These are phyloP conservation scores for Neurospora sp. DNA, from an alignment of 2,329 filamentous ascomycete genomes.

Conservation along the genomic window DNA sequence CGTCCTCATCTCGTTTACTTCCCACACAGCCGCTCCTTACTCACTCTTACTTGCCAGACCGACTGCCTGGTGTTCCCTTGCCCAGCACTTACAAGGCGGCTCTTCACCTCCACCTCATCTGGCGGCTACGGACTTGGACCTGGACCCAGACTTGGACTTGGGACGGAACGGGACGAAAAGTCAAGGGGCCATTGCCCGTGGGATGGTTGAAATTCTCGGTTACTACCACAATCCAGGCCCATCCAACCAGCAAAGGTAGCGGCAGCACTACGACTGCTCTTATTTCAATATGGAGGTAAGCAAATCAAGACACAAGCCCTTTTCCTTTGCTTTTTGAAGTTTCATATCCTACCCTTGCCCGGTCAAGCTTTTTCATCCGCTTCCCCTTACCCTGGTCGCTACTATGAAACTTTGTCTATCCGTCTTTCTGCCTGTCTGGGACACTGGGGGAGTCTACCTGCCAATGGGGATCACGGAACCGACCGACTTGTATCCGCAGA, in stretches of 20 bases:
- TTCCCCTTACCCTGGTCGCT: not conserved
- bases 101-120: not conserved
- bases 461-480: not conserved
- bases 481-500: not conserved
- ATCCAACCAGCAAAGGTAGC: not conserved
- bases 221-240: not conserved
- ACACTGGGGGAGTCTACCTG: not conserved
- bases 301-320: not conserved
- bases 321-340: not conserved
- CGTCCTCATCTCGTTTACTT: not conserved
- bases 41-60: not conserved
- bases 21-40: not conserved
- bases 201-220: not conserved
- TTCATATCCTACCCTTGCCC: not conserved
- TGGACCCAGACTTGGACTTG: not conserved
- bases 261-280: not conserved
- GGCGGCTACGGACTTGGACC: not conserved
- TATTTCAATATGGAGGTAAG: slow-evolving; percentile 10
- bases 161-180: not conserved
- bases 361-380: not conserved
- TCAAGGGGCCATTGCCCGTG: not conserved
- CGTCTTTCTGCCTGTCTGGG: not conserved
- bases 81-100: not conserved
- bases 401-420: not conserved
- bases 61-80: not conserved